Base-by-base conservation (phyloP, 148 eudicot genomes). In the Diospyros kaki region DNA sequence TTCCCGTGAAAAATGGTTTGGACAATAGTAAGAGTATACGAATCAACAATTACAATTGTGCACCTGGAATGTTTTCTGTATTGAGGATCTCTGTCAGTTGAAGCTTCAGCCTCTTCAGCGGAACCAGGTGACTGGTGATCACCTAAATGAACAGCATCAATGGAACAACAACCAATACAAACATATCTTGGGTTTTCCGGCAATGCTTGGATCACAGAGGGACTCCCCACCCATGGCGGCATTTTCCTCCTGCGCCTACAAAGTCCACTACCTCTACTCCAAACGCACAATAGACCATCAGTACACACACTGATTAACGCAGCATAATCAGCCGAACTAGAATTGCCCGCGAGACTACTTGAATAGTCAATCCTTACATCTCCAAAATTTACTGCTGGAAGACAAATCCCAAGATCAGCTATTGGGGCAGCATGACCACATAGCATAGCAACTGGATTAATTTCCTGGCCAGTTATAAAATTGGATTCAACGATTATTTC, bases 211-310 rank as follows among this genome's bases (percentile, higher is more conserved):
- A 88, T 65, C 78, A 86, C 82, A 58, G 83, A 86, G 73, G 99
- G 98, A 72, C 80, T 88, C 58, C 99, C 99, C 9, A 86, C 88
- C 99, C 98, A 96, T 71, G 99, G 92, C 66, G 98, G 99, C 87
- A 96, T 67, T 82, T 89, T 96, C 81, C 97, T 91, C 76, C 90
- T 89, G 41, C 98, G 86, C 78, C 90, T 93, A 75, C 99, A 96
- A 69, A 91, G 97, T 69, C 98, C 97, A 85, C 90, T 93, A 58
- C 86, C 84, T 82, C 97, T 87, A 82, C 91, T 91, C 99, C 99
- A 96, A 66, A 96, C 83, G 66, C 97, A 96, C 81, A 96, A 81
- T 54, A 93, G 94, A 73, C 99, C 98, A 84, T 93, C 98, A 71
- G 86, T 81, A 78, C 98, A 89, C n/a, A 82, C 99, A 84, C 98